Percentiles rank a stretch among this genome's conserved stretches.
phyloP scores from a whole-genome alignment of 306 rosid genomes.

The Medicago ruthenica region DNA sequence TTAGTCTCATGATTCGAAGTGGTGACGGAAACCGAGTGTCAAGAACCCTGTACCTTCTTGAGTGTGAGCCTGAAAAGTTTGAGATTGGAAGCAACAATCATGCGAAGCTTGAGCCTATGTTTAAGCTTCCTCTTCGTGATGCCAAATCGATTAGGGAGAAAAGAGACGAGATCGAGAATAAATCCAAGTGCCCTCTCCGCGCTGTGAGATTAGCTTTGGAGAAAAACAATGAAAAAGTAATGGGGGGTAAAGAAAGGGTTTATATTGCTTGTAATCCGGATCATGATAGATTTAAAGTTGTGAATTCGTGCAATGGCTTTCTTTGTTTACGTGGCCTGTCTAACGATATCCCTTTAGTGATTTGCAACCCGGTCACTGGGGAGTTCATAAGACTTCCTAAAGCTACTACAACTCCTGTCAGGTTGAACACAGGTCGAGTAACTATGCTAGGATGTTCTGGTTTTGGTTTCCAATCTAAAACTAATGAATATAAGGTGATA shows the following conservation, averaged over 20 bases:
- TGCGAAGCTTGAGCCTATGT: background rate
- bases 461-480: background rate
- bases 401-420: background rate
- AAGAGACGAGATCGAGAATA: background rate
- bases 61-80: background rate
- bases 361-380: background rate
- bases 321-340: background rate
- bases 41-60: background rate
- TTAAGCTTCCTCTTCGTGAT: background rate
- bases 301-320: background rate
- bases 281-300: background rate
- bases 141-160: background rate
- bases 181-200: too few relatives aligned
- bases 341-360: background rate
- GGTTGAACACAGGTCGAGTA: too few relatives aligned
- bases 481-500: background rate
- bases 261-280: background rate
- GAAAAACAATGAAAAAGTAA: too few relatives aligned
- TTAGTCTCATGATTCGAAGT: background rate
- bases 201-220: too few relatives aligned
- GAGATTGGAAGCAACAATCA: background rate
- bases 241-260: too few relatives aligned
- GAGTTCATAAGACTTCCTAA: background rate
- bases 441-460: background rate
- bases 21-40: background rate